These are phyloP conservation scores for Serpula lacrymans DNA, from an alignment of 768 basidiomycete genomes.

Conservation along the genomic window DNA sequence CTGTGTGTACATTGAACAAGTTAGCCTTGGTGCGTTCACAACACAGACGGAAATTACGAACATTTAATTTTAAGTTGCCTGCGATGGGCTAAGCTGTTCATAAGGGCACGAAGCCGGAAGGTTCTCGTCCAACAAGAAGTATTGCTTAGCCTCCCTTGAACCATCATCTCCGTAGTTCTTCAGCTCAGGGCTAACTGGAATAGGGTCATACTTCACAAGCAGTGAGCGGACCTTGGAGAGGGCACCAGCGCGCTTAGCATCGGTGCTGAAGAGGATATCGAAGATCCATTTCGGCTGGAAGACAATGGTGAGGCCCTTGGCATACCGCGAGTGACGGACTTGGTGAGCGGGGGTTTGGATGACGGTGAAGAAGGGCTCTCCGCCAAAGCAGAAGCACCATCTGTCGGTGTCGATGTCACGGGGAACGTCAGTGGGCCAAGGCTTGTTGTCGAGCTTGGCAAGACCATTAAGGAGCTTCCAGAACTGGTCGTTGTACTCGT, in stretches of 20 bases:
- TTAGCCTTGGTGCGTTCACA: no score
- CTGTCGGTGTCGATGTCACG: constrained; percentile 18
- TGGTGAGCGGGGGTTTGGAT: constrained; percentile 20
- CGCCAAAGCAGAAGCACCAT: constrained; percentile 20
- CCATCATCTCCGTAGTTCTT: constrained; percentile 19
- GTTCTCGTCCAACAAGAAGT: constrained; percentile 19
- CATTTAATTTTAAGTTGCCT: constrained; percentile 5
- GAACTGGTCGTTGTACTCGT: constrained; percentile 16
- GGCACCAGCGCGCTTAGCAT: constrained; percentile 15
- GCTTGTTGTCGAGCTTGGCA: constrained; percentile 12
- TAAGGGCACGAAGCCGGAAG: constrained; percentile 17
- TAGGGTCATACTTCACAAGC: constrained; percentile 16
- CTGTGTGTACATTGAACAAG: no score
- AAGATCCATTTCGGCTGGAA: constrained; percentile 23
- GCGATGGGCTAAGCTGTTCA: constrained; percentile 6
- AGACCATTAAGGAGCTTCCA: constrained; percentile 19
- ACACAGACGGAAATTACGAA: neutral
- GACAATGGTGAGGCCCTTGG: constrained; percentile 17
- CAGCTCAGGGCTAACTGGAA: constrained; percentile 18
- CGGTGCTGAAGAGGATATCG: constrained; percentile 17
- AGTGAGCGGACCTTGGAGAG: constrained; percentile 15
- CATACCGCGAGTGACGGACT: constrained; percentile 17
- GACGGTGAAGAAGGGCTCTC: constrained; percentile 17
- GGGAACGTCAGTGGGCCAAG: constrained; percentile 13
- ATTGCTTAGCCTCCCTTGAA: constrained; percentile 19